These are phyloP conservation scores for Penicillium sp. DNA, from an alignment of 2,329 filamentous ascomycete species.

Conservation along the genomic window DNA sequence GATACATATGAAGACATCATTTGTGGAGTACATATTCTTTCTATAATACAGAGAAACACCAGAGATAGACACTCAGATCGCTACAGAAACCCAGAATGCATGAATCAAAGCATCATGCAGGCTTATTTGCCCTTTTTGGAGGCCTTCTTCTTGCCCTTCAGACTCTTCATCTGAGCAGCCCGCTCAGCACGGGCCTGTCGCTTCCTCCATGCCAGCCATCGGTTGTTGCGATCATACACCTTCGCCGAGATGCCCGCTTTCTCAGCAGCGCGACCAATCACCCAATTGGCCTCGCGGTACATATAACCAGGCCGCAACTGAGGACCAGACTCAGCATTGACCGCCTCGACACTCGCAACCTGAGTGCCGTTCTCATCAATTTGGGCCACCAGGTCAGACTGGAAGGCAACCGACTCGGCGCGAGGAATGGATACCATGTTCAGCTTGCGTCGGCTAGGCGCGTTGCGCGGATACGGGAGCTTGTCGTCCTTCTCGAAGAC, in stretches of 20 bases:
- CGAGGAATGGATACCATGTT: slow-evolving; percentile 62
- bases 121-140: slow-evolving; percentile 38
- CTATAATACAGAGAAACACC: slow-evolving; percentile 38
- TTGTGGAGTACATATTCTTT: slow-evolving; percentile 20
- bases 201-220: slow-evolving; percentile 66
- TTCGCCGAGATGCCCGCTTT: slow-evolving; percentile 56
- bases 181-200: slow-evolving; percentile 50
- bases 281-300: slow-evolving; percentile 65
- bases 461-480: slow-evolving; percentile 73
- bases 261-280: slow-evolving; percentile 64
- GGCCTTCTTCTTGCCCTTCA: slow-evolving; percentile 49
- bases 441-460: slow-evolving; percentile 69
- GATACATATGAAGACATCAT: slow-evolving; percentile 12
- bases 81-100: slow-evolving; percentile 22
- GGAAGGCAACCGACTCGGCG: slow-evolving; percentile 14
- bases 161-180: slow-evolving; percentile 54
- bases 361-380: slow-evolving; percentile 25
- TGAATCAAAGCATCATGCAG: slow-evolving; percentile 24
- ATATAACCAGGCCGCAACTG: slow-evolving; percentile 58
- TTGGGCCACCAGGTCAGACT: slow-evolving; percentile 28
- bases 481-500: slow-evolving; percentile 77
- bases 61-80: slow-evolving; percentile 26
- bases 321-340: slow-evolving; percentile 28
- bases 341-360: slow-evolving; percentile 24
- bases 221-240: slow-evolving; percentile 56